Percentiles rank a stretch among this genome's conserved stretches.
Conservation (phyloP, 805 yeast species). For the Myxozyma vanderwaltii region DNA sequence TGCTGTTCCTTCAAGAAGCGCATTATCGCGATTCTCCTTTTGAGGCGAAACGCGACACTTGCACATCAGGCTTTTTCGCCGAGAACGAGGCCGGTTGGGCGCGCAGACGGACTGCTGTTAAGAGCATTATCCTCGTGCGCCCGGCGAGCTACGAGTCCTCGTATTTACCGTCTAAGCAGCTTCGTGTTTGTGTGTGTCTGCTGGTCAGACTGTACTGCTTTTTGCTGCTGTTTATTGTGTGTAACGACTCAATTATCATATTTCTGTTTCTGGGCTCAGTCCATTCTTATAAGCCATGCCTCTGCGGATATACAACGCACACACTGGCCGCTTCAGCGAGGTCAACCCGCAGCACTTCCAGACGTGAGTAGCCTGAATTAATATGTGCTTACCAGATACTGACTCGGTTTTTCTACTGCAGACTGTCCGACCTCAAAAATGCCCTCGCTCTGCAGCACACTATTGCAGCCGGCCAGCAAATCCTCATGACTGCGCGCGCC, state of each 20-base stretch:
- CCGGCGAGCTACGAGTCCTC: conserved; percentile 12
- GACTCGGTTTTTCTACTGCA: neutral
- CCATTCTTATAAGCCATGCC: conserved; percentile 7
- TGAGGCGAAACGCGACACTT: neutral
- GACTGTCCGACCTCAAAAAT: conserved; percentile 26
- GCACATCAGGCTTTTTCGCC: neutral
- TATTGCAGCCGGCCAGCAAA: conserved; percentile 24
- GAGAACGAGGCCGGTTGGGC: conserved; percentile 23
- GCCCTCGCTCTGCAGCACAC: conserved; percentile 23
- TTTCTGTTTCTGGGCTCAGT: neutral
- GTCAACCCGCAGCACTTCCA: conserved; percentile 21
- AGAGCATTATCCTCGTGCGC: conserved; percentile 21
- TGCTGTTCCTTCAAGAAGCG: neutral
- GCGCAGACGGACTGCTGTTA: conserved; percentile 15
- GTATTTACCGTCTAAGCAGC: too few species aligned
- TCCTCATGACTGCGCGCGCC: conserved; percentile 32
- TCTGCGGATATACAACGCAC: conserved; percentile 30
- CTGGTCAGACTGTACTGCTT: conserved; percentile 2
- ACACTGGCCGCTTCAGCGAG: conserved; percentile 25
- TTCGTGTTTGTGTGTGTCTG: neutral
- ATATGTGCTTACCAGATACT: neutral
- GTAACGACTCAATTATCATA: neutral
- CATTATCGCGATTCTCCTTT: neutral
- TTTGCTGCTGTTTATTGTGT: neutral
- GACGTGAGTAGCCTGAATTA: neutral